Conservation (phyloP, 805 yeast species). For the Yarrowia sp. region DNA sequence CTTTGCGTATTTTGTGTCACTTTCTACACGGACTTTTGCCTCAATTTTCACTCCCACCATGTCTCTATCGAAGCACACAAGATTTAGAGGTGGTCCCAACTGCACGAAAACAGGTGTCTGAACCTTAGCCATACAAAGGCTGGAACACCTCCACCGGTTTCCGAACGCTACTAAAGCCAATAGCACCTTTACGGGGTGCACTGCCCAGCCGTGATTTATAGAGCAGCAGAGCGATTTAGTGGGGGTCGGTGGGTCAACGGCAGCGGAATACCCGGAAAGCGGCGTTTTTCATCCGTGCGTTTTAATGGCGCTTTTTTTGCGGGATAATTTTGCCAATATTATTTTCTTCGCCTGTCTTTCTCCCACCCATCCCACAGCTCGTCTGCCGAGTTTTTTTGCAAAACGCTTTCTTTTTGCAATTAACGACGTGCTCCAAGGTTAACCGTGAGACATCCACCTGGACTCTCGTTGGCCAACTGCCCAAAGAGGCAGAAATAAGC, state of each 20-base stretch:
- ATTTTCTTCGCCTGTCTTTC: slow-evolving; percentile 17
- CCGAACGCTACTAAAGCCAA: not conserved
- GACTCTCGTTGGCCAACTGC: slow-evolving; percentile 14
- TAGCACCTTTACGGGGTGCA: not conserved
- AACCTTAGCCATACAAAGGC: slow-evolving; percentile 9
- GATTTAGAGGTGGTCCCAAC: not conserved
- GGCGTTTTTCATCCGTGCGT: too few species aligned
- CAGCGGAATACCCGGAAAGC: not conserved
- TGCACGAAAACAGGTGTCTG: slow-evolving; percentile 31
- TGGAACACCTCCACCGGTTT: slow-evolving; percentile 2
- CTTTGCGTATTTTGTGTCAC: not conserved
- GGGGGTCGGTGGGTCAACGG: not conserved
- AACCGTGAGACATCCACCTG: slow-evolving; percentile 16
- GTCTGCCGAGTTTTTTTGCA: slow-evolving; percentile 8
- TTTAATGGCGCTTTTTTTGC: too few species aligned
- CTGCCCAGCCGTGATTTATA: not conserved
- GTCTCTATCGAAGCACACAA: slow-evolving; percentile 10
- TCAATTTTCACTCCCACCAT: not conserved
- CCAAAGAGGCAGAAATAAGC: slow-evolving; percentile 30
- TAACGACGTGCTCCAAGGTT: slow-evolving; percentile 15
- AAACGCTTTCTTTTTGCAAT: not conserved
- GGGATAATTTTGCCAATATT: not conserved
- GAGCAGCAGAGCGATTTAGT: not conserved
- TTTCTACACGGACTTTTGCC: too few species aligned
- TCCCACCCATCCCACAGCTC: not conserved